These are phyloP conservation scores for Boechera stricta DNA, from an alignment of 345 rosid species.

Conservation along the genomic window DNA sequence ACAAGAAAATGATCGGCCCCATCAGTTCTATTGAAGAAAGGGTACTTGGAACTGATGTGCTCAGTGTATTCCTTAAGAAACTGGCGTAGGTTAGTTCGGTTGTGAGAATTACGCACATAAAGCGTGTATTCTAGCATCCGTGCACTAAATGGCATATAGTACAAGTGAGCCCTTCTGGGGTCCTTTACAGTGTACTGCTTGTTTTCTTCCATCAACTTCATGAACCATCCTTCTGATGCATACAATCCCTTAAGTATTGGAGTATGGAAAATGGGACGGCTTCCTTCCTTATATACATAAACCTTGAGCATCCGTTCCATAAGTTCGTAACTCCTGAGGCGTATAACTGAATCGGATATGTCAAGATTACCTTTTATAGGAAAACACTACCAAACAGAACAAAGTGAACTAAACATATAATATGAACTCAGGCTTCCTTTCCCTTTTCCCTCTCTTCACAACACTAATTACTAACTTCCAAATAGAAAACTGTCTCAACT, in stretches of 20 bases:
- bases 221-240: slow-evolving; percentile 99
- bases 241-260: slow-evolving; percentile 93
- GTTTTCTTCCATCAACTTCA: slow-evolving; percentile 91
- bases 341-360: slow-evolving; percentile 38
- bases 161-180: slow-evolving; percentile 81
- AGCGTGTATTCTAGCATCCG: slow-evolving; percentile 85
- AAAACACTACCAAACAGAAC: slow-evolving; percentile 14
- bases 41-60: slow-evolving; percentile 77
- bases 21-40: slow-evolving; percentile 85
- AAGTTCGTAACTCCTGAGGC: slow-evolving; percentile 90
- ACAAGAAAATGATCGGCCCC: slow-evolving; percentile 97
- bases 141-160: slow-evolving; percentile 96
- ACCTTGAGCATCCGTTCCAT: slow-evolving; percentile 84
- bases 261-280: slow-evolving; percentile 80
- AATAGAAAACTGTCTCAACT: slow-evolving; percentile 1
- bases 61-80: slow-evolving; percentile 76
- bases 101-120: slow-evolving; percentile 90
- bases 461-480: slow-evolving; percentile 4
- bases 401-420: neutral
- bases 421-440: slow-evolving; percentile 1
- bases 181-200: slow-evolving; percentile 76
- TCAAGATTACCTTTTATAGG: slow-evolving; percentile 28
- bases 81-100: slow-evolving; percentile 77
- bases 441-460: neutral
- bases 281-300: slow-evolving; percentile 85